Evolutionary conservation across 495 filamentous ascomycete species (phyloP), one percentile per base, ranked within the genome.

Genomic region (Annulohypoxylon moriforme): DNA sequence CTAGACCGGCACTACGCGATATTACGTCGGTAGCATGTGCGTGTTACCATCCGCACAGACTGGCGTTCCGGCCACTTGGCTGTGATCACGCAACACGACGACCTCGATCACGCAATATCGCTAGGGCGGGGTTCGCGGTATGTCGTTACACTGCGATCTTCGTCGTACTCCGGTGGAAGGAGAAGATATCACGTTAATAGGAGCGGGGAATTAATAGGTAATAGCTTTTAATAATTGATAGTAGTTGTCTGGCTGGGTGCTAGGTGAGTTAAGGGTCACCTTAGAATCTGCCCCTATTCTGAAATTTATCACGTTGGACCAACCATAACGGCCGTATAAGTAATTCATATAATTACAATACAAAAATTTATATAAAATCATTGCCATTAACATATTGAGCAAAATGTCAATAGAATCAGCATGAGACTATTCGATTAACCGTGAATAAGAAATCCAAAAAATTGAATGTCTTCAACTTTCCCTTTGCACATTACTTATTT

Each of bases 51-150:
- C 57, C 53, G 64, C 22, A 50, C 42, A 6, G 42, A 29, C 22
- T 50, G 24, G 24, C n/a, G 13, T 58, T 63, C 57, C 50, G 63
- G 16, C 40, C 2, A 36, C 58, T 67, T 64, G 40, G 57, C 55
- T 46, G 31, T 18, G 58, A 71, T 71, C 62, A 67, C 68, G 68
- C 62, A 71, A 67, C 40, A 18, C 52, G 64, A 47, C 40, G 34
- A 16, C 14, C 0, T 60, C 64, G 60, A 72, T 72, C 70, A 72
- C 70, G 70, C 70, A 68, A 72, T 67, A 49, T n/a, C 27, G 46
- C 60, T 49, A 4, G 25, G 14, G 70, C 63, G 69, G 69, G 69
- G 69, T 67, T 63, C 13, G 20, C 36, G 16, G 58, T 52, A 13
- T 29, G 4, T n/a, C 14, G 58, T 68, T 27, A 20, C 36, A 53